These are phyloP conservation scores for Centrapalus pauciflorus DNA, from an alignment of 129 eudicot species.

Conservation along the genomic window DNA sequence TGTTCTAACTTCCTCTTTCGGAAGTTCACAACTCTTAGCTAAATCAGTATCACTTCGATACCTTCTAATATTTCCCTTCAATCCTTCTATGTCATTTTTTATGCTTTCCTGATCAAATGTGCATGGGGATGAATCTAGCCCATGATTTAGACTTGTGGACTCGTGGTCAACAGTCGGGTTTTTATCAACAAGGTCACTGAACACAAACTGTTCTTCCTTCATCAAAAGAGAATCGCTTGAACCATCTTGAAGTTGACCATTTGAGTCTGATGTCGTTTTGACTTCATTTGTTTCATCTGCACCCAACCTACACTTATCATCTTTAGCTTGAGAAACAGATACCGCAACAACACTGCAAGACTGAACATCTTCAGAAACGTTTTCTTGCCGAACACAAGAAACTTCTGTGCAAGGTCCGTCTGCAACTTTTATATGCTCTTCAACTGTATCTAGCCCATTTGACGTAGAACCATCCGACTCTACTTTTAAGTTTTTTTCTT, in stretches of 20 bases:
- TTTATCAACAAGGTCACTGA: slow-evolving; percentile 49
- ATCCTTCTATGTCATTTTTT: slow-evolving; percentile 16
- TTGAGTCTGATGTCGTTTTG: no score
- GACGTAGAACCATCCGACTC: slow-evolving; percentile 7
- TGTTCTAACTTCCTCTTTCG: slow-evolving; percentile 27
- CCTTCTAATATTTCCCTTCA: slow-evolving; percentile 22
- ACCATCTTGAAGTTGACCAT: slow-evolving; percentile 24
- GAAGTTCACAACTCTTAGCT: slow-evolving; percentile 20
- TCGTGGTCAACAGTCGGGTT: slow-evolving; percentile 2
- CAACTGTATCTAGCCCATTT: background rate
- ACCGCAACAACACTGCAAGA: slow-evolving; percentile 11
- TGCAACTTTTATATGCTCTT: slow-evolving; percentile 1
- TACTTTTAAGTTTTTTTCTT: slow-evolving; percentile 12
- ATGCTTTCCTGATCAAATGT: slow-evolving; percentile 20
- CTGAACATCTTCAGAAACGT: slow-evolving; percentile 12
- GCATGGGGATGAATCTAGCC: background rate
- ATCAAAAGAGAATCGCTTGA: slow-evolving; percentile 10
- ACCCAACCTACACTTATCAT: no score
- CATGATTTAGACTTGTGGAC: slow-evolving; percentile 17
- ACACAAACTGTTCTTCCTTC: slow-evolving; percentile 49
- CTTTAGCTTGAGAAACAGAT: no score
- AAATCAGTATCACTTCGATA: slow-evolving; percentile 39
- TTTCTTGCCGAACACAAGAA: slow-evolving; percentile 11
- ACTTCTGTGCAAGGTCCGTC: slow-evolving; percentile 28
- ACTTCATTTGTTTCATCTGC: slow-evolving; percentile 17